A percentile compares a stretch with the other conserved stretches of the same genome.
Evolutionary conservation across 2,329 filamentous ascomycete species (phyloP).

Genomic region (Cercospora berteroae): DNA sequence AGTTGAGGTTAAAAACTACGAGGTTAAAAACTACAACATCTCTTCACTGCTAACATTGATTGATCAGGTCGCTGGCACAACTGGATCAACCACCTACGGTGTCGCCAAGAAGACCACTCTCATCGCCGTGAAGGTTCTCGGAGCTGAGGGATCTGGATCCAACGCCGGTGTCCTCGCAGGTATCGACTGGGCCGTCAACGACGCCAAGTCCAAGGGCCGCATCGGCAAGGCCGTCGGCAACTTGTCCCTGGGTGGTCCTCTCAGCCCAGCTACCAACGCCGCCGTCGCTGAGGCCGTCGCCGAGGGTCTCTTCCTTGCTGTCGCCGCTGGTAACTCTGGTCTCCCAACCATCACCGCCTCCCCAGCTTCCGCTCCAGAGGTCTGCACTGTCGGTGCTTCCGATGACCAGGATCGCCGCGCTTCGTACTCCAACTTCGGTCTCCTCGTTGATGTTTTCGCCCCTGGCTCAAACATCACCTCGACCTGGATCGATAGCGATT

Average conservation of each 20-base stretch:
- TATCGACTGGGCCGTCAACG: slow-evolving; percentile 45
- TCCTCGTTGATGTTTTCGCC: slow-evolving; percentile 43
- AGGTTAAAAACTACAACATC: not conserved
- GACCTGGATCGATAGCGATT: slow-evolving; percentile 49
- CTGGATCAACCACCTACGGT: slow-evolving; percentile 60
- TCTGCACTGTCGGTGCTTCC: slow-evolving; percentile 41
- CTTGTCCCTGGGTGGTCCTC: slow-evolving; percentile 43
- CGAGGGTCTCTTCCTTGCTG: slow-evolving; percentile 44
- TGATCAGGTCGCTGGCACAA: slow-evolving; percentile 52
- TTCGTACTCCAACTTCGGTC: slow-evolving; percentile 43
- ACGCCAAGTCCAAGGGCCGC: slow-evolving; percentile 72
- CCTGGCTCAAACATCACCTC: slow-evolving; percentile 49
- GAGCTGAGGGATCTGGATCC: slow-evolving; percentile 46
- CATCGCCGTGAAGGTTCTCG: slow-evolving; percentile 53
- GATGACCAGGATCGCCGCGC: slow-evolving; percentile 37
- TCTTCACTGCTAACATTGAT: not conserved
- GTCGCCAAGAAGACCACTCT: slow-evolving; percentile 51
- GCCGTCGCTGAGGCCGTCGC: slow-evolving; percentile 40
- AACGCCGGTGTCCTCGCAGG: slow-evolving; percentile 51
- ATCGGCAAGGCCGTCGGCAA: slow-evolving; percentile 51
- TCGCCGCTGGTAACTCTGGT: slow-evolving; percentile 42
- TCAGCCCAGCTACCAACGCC: slow-evolving; percentile 40
- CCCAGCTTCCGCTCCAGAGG: slow-evolving; percentile 36
- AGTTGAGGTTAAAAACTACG: slow-evolving; percentile 31
- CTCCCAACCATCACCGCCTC: slow-evolving; percentile 33